Evolutionary conservation across 768 basidiomycete genomes (phyloP).

Genomic region (Macrolepiota albuminosa): DNA sequence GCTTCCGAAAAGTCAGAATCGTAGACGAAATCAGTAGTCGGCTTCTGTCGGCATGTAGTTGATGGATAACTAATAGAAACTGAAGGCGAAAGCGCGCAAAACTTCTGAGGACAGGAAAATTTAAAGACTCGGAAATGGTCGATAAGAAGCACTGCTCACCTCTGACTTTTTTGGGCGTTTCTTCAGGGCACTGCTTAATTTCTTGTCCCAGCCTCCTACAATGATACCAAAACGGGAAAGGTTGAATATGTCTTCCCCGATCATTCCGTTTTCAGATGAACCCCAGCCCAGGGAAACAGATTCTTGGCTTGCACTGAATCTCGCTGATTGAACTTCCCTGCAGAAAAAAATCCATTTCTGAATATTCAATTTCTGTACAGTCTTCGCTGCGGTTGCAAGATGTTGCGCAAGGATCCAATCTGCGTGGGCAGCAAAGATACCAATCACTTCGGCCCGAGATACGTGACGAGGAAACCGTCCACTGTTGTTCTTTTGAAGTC

Average conservation of each 20-base stretch:
- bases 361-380: conserved; percentile 34
- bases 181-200: conserved; percentile 16
- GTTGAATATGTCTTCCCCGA: conserved; percentile 12
- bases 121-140: neutral
- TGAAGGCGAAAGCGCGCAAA: neutral
- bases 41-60: neutral
- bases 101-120: neutral
- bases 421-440: conserved; percentile 48
- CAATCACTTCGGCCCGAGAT: conserved; percentile 45
- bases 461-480: conserved; percentile 43
- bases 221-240: conserved; percentile 30
- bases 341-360: conserved; percentile 46
- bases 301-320: conserved; percentile 25
- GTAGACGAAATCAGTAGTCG: conserved; percentile 27
- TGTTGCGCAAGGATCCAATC: conserved; percentile 57
- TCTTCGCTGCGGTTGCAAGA: conserved; percentile 20
- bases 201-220: conserved; percentile 23
- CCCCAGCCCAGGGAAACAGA: conserved; percentile 33
- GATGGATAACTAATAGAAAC: neutral
- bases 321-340: conserved; percentile 21
- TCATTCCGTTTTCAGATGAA: conserved; percentile 21
- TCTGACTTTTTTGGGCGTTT: conserved; percentile 3
- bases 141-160: neutral
- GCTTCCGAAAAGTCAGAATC: conserved; percentile 56
- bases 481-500: conserved; percentile 19